Evolutionary conservation across 2,329 filamentous ascomycete species (phyloP), one percentile per base, ranked within the genome.

Genomic region (Achaetomium macrosporum): DNA sequence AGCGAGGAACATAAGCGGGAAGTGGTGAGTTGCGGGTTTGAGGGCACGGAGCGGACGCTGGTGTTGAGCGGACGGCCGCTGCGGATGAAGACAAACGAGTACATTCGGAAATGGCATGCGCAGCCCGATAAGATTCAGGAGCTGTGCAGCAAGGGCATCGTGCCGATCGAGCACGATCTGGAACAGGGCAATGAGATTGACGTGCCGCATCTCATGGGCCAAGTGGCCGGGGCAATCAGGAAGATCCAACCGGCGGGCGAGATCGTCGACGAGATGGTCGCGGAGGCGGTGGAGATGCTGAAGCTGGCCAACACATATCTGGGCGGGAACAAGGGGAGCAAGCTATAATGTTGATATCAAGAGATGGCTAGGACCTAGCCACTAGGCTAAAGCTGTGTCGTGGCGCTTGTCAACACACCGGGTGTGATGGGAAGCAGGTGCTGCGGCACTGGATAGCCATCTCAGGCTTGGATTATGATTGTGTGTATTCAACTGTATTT

Each of bases 221-320:
- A 96, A 73, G 91, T 96, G 9, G 88, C 90, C 1, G 91, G 87
- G 1, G 78, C 84, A 1, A 88, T 96, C 53, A 69, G 73, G 33
- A 82, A 85, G 60, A 81, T 96, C 55, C 83, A 93, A 74, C 90
- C 91, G 0, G 92, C 92, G 0, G 79, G 75, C 43, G 79, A 85
- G 59, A 96, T 97, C 72, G 84, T 97, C n/a, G 79, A 84, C 56
- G 90, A 95, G 60, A 96, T 97, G 90, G 88, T 96, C 10, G 71
- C 73, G 17, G 84, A 91, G 67, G 89, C 88, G 1, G 82, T 84
- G 9, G 76, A 79, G 1, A 81, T 85, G 75, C 65, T 95, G 62
- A 81, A 75, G 67, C 66, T 76, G 29, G 86, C 84, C 4, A 72
- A 76, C 37, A 69, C 71, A 2, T 91, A 87, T 69, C 67, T 91